These are phyloP conservation scores for Saururus chinensis DNA, from an alignment of 164 flowering plant genomes.

Conservation along the genomic window DNA sequence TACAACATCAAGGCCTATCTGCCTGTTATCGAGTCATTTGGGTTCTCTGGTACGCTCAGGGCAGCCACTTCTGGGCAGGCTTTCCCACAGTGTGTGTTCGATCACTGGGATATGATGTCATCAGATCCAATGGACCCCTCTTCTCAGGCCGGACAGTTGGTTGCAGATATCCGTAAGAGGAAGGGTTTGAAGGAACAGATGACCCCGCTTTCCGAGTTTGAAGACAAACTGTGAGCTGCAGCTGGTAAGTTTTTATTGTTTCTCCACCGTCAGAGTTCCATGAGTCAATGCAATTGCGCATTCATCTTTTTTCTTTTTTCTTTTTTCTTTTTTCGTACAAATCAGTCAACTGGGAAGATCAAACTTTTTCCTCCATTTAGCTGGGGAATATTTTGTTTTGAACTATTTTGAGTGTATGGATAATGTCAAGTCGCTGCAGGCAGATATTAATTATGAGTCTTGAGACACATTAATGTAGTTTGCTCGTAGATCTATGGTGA, in stretches of 20 bases:
- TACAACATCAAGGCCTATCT: constrained; percentile 51
- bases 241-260: neutral
- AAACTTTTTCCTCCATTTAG: no score
- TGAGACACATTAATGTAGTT: no score
- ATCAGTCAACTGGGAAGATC: no score
- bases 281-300: no score
- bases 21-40: constrained; percentile 46
- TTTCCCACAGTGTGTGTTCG: constrained; percentile 52
- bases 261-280: no score
- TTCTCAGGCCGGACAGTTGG: constrained; percentile 27
- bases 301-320: no score
- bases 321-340: no score
- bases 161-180: constrained; percentile 35
- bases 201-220: constrained; percentile 43
- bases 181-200: constrained; percentile 54
- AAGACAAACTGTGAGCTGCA: constrained; percentile 36
- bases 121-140: constrained; percentile 43
- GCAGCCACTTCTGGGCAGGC: constrained; percentile 60
- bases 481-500: no score
- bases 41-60: constrained; percentile 31
- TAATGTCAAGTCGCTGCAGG: no score
- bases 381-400: no score
- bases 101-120: constrained; percentile 55
- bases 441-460: no score
- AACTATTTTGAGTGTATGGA: no score